These are phyloP conservation scores for Penicillium crustosum DNA, from an alignment of 2,329 filamentous ascomycete species.

Conservation along the genomic window DNA sequence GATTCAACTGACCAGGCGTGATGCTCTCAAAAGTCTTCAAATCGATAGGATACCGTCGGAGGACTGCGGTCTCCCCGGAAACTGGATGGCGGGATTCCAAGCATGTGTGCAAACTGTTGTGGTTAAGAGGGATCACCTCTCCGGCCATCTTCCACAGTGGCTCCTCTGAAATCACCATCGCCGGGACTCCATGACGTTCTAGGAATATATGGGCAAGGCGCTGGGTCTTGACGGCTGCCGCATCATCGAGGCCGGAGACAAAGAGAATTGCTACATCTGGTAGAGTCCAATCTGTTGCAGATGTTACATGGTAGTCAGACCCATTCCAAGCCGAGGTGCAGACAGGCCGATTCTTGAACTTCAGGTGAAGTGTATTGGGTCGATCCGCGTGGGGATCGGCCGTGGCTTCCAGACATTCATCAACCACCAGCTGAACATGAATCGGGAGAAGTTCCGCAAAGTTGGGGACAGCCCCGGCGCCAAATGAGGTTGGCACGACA, in stretches of 20 bases:
- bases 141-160: slow-evolving; percentile 41
- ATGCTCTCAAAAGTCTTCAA: slow-evolving; percentile 50
- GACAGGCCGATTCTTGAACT: slow-evolving; percentile 41
- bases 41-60: slow-evolving; percentile 47
- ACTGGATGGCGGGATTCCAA: slow-evolving; percentile 40
- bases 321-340: slow-evolving; percentile 42
- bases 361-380: slow-evolving; percentile 37
- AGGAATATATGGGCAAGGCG: slow-evolving; percentile 42
- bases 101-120: slow-evolving; percentile 45
- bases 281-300: slow-evolving; percentile 42
- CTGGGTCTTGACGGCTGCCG: slow-evolving; percentile 29
- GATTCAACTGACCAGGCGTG: slow-evolving; percentile 47
- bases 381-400: slow-evolving; percentile 26
- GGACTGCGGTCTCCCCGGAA: slow-evolving; percentile 36
- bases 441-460: slow-evolving; percentile 51
- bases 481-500: slow-evolving; percentile 50
- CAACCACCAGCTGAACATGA: slow-evolving; percentile 49
- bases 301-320: slow-evolving; percentile 40
- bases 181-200: slow-evolving; percentile 45
- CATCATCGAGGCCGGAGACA: slow-evolving; percentile 39
- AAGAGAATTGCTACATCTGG: slow-evolving; percentile 51
- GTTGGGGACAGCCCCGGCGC: slow-evolving; percentile 45
- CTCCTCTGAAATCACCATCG: slow-evolving; percentile 47
- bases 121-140: slow-evolving; percentile 41
- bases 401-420: slow-evolving; percentile 44